Percentiles rank a stretch among this genome's conserved stretches.
Evolutionary conservation across 148 eudicot species (phyloP).

Genomic region (Vaccinium darrowii): DNA sequence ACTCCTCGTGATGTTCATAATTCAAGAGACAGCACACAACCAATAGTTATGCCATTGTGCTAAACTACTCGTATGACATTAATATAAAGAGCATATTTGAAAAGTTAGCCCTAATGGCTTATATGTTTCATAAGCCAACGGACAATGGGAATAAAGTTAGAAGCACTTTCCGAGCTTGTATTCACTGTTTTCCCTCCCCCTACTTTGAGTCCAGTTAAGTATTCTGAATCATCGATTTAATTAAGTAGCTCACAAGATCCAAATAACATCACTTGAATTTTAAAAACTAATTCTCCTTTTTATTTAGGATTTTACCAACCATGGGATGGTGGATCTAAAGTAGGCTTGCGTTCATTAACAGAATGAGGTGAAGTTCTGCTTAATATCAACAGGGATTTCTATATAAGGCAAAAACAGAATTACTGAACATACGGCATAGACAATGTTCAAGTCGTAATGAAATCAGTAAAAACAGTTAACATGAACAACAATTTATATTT

Average conservation of each 20-base stretch:
- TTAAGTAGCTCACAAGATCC: not conserved
- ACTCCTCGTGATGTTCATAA: not conserved
- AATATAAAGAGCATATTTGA: not conserved
- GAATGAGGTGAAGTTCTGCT: not conserved
- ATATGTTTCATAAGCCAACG: not conserved
- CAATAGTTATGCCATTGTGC: too few relatives aligned
- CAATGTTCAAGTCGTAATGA: not conserved
- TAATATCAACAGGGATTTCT: not conserved
- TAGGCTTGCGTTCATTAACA: not conserved
- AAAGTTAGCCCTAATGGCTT: not conserved
- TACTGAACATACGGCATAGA: not conserved
- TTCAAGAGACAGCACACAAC: not conserved
- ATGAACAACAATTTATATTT: not conserved
- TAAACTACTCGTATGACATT: not conserved
- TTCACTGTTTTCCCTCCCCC: not conserved
- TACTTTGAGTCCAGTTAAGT: not conserved
- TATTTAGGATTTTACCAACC: not conserved
- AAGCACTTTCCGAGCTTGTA: not conserved
- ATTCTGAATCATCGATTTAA: not conserved
- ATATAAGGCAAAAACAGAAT: not conserved
- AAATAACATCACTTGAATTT: not conserved
- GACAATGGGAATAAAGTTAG: not conserved
- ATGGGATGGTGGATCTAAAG: not conserved
- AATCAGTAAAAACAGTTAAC: not conserved
- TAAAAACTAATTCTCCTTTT: not conserved